phyloP scores from a whole-genome alignment of 108 stramenopile genomes.

The Schizochytrium sp. region DNA sequence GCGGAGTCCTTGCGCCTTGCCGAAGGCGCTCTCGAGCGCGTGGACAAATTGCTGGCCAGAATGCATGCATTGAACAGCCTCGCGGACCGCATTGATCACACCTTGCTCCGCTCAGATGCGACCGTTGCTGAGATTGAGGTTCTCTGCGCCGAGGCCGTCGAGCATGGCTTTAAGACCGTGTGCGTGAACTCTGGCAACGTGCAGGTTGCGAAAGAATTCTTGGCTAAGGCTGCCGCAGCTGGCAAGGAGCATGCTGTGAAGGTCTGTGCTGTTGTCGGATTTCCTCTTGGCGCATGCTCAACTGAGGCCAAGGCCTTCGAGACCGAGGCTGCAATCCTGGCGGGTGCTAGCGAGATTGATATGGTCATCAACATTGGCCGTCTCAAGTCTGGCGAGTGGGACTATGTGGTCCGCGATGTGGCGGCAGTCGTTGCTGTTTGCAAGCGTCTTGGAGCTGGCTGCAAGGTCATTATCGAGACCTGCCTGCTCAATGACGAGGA shows the following conservation, averaged over 20 bases:
- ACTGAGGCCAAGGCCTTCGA: slow-evolving; percentile 56
- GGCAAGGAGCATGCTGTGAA: background rate
- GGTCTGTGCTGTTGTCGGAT: slow-evolving; percentile 63
- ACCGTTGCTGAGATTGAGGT: slow-evolving; percentile 52
- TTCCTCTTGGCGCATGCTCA: slow-evolving; percentile 60
- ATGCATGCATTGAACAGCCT: slow-evolving; percentile 12
- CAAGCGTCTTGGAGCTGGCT: background rate
- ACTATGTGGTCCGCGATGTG: slow-evolving; percentile 45
- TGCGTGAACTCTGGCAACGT: slow-evolving; percentile 38
- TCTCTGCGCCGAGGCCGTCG: slow-evolving; percentile 60
- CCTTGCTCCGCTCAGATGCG: slow-evolving; percentile 33
- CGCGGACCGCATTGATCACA: slow-evolving; percentile 60
- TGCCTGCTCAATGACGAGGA: slow-evolving; percentile 63
- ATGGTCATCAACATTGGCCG: slow-evolving; percentile 64
- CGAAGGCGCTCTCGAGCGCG: background rate
- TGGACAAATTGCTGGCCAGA: background rate
- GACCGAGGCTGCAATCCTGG: slow-evolving; percentile 56
- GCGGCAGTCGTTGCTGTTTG: slow-evolving; percentile 50
- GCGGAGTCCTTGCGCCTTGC: background rate
- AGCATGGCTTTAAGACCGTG: slow-evolving; percentile 56
- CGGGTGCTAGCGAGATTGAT: slow-evolving; percentile 65
- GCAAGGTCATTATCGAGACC: slow-evolving; percentile 68
- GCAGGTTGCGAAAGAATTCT: background rate
- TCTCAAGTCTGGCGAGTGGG: slow-evolving; percentile 45
- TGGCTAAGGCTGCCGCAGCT: background rate